These are phyloP conservation scores for Alternaria sp. DNA, from an alignment of 2,329 filamentous ascomycete genomes.

Conservation along the genomic window DNA sequence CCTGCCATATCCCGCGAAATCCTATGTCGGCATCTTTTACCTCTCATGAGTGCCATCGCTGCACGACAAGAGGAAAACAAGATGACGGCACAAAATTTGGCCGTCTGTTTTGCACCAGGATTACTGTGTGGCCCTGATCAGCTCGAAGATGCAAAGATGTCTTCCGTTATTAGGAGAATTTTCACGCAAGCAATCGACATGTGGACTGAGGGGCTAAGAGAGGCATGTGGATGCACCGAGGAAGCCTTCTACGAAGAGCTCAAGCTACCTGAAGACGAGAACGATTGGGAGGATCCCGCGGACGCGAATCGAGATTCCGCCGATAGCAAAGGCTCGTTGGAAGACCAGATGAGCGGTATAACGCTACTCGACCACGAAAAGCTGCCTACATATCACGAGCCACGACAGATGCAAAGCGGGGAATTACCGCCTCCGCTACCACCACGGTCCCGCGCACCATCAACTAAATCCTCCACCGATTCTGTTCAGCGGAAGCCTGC, in stretches of 20 bases:
- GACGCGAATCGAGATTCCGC: constrained; percentile 41
- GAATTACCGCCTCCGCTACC: constrained; percentile 50
- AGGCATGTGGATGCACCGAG: constrained; percentile 53
- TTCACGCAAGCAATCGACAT: constrained; percentile 58
- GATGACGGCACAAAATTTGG: constrained; percentile 63
- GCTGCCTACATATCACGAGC: constrained; percentile 24
- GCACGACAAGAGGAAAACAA: constrained; percentile 60
- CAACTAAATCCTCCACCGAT: constrained; percentile 41
- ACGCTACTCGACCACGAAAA: constrained; percentile 55
- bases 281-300: constrained; percentile 60
- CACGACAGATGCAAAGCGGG: constrained; percentile 20
- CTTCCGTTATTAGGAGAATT: constrained; percentile 60
- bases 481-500: constrained; percentile 54
- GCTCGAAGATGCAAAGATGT: constrained; percentile 64
- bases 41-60: constrained; percentile 59
- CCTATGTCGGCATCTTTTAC: constrained; percentile 61
- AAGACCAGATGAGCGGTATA: constrained; percentile 55
- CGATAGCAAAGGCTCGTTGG: constrained; percentile 36
- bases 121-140: constrained; percentile 63
- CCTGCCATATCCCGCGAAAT: constrained; percentile 58
- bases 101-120: constrained; percentile 63
- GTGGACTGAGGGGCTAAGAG: constrained; percentile 56
- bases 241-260: constrained; percentile 54
- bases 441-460: constrained; percentile 44
- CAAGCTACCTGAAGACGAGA: constrained; percentile 50